Evolutionary conservation across 2,329 filamentous ascomycete genomes (phyloP).

Genomic region (Saccharata proteae): DNA sequence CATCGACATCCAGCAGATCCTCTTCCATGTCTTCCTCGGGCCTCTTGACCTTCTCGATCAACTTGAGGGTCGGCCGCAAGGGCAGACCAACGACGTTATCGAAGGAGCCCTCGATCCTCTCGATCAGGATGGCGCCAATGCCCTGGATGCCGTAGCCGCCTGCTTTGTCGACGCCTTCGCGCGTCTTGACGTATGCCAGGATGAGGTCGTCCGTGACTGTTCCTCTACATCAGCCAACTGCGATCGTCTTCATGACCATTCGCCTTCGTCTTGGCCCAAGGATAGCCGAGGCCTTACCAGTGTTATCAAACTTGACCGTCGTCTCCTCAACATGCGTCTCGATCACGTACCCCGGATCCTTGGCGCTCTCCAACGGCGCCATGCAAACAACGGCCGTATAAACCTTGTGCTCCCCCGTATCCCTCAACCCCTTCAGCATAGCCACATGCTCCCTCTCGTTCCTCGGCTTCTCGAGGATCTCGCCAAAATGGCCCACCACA

Average conservation of each 20-base stretch:
- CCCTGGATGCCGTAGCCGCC: conserved; percentile 94
- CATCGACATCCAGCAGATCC: conserved; percentile 19
- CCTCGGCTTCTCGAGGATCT: conserved; percentile 82
- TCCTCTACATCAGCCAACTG: conserved; percentile 1
- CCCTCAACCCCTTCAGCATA: conserved; percentile 73
- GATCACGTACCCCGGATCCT: conserved; percentile 74
- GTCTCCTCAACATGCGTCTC: conserved; percentile 82
- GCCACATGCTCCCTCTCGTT: conserved; percentile 67
- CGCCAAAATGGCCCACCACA: conserved; percentile 62
- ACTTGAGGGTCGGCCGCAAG: conserved; percentile 59
- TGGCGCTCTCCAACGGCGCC: conserved; percentile 66
- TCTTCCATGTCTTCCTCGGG: conserved; percentile 48
- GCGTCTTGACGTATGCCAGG: conserved; percentile 63
- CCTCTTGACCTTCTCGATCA: conserved; percentile 82
- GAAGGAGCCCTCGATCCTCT: conserved; percentile 76
- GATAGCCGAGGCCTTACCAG: too few species aligned
- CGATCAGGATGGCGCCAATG: conserved; percentile 71
- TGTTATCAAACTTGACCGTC: conserved; percentile 69
- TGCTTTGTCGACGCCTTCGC: conserved; percentile 91
- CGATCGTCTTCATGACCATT: too few species aligned
- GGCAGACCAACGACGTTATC: conserved; percentile 94
- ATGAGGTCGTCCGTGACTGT: conserved; percentile 69
- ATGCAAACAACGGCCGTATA: conserved; percentile 79
- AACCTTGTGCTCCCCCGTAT: conserved; percentile 67
- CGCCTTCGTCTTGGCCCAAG: too few species aligned